These are phyloP conservation scores for Cladobotryum protrusum DNA, from an alignment of 2,329 filamentous ascomycete genomes.

Conservation along the genomic window DNA sequence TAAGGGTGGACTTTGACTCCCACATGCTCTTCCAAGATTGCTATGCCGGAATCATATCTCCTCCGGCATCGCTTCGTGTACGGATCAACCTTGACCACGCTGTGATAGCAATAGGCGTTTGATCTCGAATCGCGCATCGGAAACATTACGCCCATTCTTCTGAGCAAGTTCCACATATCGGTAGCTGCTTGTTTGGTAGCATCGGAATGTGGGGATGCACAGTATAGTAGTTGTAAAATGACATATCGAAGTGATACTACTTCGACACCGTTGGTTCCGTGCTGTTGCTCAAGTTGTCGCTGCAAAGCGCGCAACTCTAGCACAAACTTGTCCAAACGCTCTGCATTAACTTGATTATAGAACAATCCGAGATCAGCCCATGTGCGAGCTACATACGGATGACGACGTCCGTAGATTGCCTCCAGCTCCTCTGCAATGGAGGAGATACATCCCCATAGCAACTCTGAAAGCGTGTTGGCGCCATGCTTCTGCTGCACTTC, in stretches of 20 bases:
- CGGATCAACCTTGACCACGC: slow-evolving; percentile 37
- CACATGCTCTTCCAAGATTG: slow-evolving; percentile 33
- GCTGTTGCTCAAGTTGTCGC: slow-evolving; percentile 29
- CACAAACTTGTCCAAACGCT: slow-evolving; percentile 32
- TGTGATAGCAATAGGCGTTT: slow-evolving; percentile 38
- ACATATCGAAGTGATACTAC: slow-evolving; percentile 35
- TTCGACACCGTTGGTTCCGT: slow-evolving; percentile 28
- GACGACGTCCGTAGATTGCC: slow-evolving; percentile 36
- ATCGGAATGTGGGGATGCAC: slow-evolving; percentile 27
- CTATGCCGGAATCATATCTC: slow-evolving; percentile 32
- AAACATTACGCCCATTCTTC: slow-evolving; percentile 29
- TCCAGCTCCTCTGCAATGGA: slow-evolving; percentile 39
- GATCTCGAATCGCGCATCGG: slow-evolving; percentile 31
- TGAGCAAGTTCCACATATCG: slow-evolving; percentile 33
- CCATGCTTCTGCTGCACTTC: slow-evolving; percentile 42
- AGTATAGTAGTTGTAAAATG: slow-evolving; percentile 34
- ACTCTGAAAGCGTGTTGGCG: slow-evolving; percentile 35
- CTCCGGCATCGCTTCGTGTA: slow-evolving; percentile 38
- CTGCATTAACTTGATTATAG: slow-evolving; percentile 31
- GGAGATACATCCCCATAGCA: slow-evolving; percentile 36
- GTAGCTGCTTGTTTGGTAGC: slow-evolving; percentile 29
- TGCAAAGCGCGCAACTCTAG: slow-evolving; percentile 31
- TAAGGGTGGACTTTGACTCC: slow-evolving; percentile 34
- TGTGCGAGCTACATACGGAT: slow-evolving; percentile 37
- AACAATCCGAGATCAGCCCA: slow-evolving; percentile 38